Conservation (phyloP, 257 asterid genomes). For the Petunia axillaris region DNA sequence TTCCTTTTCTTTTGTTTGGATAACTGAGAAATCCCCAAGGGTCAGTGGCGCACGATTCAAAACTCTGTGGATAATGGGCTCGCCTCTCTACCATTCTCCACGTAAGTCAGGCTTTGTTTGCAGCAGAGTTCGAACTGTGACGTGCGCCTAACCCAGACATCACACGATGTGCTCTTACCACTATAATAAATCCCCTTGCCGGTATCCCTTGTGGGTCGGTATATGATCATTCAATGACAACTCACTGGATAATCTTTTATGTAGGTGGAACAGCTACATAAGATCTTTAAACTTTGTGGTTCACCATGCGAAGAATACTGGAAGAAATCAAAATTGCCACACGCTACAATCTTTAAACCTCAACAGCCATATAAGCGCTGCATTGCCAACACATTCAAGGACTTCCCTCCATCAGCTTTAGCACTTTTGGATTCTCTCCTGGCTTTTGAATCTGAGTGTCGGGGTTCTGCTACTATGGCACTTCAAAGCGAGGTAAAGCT, state of each 20-base stretch:
- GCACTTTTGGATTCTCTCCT: conserved; percentile 75
- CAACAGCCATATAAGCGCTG: conserved; percentile 72
- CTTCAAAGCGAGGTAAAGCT: conserved; percentile 69
- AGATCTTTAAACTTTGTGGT: conserved; percentile 84
- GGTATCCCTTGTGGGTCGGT: conserved; percentile 15
- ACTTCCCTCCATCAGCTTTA: conserved; percentile 62
- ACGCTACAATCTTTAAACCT: conserved; percentile 82
- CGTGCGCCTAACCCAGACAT: too few species aligned
- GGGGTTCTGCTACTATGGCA: conserved; percentile 71
- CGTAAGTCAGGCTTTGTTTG: too few species aligned
- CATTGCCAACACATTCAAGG: conserved; percentile 73
- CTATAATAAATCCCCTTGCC: background rate
- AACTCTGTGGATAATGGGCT: too few species aligned
- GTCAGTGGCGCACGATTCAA: too few species aligned
- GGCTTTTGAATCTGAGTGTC: conserved; percentile 77
- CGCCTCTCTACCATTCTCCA: too few species aligned
- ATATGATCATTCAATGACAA: conserved; percentile 24
- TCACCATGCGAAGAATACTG: conserved; percentile 86
- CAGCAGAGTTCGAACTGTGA: too few species aligned
- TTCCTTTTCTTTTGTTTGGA: too few species aligned
- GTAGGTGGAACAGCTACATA: conserved; percentile 89
- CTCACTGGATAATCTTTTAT: conserved; percentile 23
- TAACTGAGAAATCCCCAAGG: too few species aligned
- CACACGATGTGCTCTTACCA: too few species aligned
- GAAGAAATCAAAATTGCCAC: conserved; percentile 74